Evolutionary conservation across 1,284 basidiomycete genomes (phyloP), one percentile per base, ranked within the genome.

Genomic region (Schizophyllum commune): DNA sequence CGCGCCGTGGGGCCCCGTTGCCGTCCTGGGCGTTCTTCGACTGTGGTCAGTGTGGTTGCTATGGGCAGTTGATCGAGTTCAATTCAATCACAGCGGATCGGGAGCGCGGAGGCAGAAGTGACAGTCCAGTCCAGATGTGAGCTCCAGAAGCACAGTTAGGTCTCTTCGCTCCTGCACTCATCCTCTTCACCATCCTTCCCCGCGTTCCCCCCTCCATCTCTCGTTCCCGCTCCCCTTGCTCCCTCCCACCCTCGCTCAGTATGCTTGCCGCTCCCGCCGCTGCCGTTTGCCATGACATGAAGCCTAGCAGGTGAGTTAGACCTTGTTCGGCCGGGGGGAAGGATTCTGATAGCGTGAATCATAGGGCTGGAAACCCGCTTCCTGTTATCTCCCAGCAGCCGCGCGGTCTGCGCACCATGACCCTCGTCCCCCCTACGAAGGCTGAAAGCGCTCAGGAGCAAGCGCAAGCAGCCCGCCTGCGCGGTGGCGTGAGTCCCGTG

Each of bases 221-320:
- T 5, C 5, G 2, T 27, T 5, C 27, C 27, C 27, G 3, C 2
- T 27, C 27, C 27, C 27, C 27, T 63, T 19, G 61, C 65, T 61
- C 65, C 67, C 65, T 71, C 65, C 71, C 69, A 77, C 21, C 67
- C 62, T 55, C 68, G 58, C 52, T 72, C 70, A n/a, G 62, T 64
- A 2, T 47, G 39, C 39, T 47, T 11, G 9, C 39, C 8, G 13
- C 39, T 47, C 39, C 39, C 17, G 39, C 17, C 39, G 39, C 39
- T 47, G 39, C 9, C 13, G 39, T 47, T 47, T 47, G 39, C 17
- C 39, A 47, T 47, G 39, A 47, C 39, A 11, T 47, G 39, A 47
- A 47, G 17, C 39, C 39, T 17, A 47, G 39, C 39, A 47, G 39
- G 39, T 47, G 39, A 13, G 39, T 47, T 11, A 11, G 9, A 47